Evolutionary conservation across 2,329 filamentous ascomycete genomes (phyloP).

Genomic region (Phyllosticta citrichinensis): DNA sequence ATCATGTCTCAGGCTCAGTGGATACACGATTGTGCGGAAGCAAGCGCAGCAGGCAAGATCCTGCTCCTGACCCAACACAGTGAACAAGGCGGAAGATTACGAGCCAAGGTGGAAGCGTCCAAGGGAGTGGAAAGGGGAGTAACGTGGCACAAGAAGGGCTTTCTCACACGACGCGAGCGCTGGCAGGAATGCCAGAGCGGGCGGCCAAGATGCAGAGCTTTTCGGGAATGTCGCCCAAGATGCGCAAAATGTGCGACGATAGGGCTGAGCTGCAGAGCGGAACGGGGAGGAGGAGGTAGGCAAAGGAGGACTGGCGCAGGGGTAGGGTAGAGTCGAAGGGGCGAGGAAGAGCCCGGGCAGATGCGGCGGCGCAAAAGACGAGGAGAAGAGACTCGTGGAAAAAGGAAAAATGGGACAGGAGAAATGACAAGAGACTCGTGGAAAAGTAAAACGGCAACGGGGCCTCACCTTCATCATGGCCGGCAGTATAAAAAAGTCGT

Average conservation of each 20-base stretch:
- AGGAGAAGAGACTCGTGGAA: background rate
- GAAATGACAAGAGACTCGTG: background rate
- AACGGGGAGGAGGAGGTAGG: background rate
- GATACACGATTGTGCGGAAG: slow-evolving; percentile 11
- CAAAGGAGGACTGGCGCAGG: background rate
- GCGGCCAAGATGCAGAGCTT: slow-evolving; percentile 6
- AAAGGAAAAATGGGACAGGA: background rate
- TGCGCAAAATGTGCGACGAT: slow-evolving; percentile 9
- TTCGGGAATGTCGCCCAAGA: slow-evolving; percentile 9
- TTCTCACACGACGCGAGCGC: slow-evolving; percentile 4
- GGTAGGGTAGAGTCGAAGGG: background rate
- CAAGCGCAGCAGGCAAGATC: slow-evolving; percentile 9
- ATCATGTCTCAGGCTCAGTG: slow-evolving; percentile 11
- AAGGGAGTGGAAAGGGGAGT: slow-evolving; percentile 4
- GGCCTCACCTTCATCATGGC: slow-evolving; percentile 5
- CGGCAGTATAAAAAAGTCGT: slow-evolving; percentile 6
- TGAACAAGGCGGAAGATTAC: slow-evolving; percentile 5
- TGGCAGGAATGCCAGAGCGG: slow-evolving; percentile 9
- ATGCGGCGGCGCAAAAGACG: background rate
- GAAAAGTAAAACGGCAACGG: background rate
- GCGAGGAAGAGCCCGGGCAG: background rate
- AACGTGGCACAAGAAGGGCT: slow-evolving; percentile 4
- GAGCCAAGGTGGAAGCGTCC: background rate
- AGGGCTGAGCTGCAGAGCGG: slow-evolving; percentile 8
- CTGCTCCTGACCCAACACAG: background rate